These are phyloP conservation scores for Ilex asprella DNA, from an alignment of 257 asterid genomes.

Conservation along the genomic window DNA sequence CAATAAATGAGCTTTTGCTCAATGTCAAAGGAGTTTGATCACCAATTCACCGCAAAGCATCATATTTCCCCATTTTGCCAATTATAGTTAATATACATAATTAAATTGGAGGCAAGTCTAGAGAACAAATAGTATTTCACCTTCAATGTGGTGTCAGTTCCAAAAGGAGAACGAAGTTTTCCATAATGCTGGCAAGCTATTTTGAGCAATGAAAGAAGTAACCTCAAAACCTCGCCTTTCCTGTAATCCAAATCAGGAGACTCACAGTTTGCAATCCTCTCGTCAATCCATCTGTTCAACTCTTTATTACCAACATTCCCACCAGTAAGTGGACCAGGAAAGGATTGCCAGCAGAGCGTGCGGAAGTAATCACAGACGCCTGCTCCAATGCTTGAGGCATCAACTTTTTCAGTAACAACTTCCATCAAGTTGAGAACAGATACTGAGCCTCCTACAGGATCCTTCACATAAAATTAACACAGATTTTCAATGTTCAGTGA, in stretches of 20 bases:
- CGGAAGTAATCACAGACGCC: slow-evolving; percentile 48
- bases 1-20: no score
- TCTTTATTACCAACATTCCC: slow-evolving; percentile 73
- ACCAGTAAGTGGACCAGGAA: slow-evolving; percentile 92
- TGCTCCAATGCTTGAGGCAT: slow-evolving; percentile 36
- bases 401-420: slow-evolving; percentile 38
- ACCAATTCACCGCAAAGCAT: no score
- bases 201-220: slow-evolving; percentile 76
- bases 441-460: slow-evolving; percentile 51
- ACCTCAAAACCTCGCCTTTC: slow-evolving; percentile 58
- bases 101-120: neutral
- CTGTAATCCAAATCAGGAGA: slow-evolving; percentile 41
- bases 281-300: slow-evolving; percentile 89
- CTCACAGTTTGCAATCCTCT: slow-evolving; percentile 50
- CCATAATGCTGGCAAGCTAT: slow-evolving; percentile 84
- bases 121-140: slow-evolving; percentile 24
- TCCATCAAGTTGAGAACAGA: slow-evolving; percentile 74
- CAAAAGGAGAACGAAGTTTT: slow-evolving; percentile 84
- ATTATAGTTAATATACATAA: no score
- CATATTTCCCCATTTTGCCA: no score
- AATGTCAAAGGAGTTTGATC: no score
- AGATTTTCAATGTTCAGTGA: slow-evolving; percentile 16
- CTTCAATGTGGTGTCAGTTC: slow-evolving; percentile 60
- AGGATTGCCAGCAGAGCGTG: slow-evolving; percentile 55
- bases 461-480: slow-evolving; percentile 41